A percentile compares a stretch with the other conserved stretches of the same genome.
These are phyloP conservation scores for Neofusicoccum laricinum DNA, from an alignment of 2,329 filamentous ascomycete genomes.

Conservation along the genomic window DNA sequence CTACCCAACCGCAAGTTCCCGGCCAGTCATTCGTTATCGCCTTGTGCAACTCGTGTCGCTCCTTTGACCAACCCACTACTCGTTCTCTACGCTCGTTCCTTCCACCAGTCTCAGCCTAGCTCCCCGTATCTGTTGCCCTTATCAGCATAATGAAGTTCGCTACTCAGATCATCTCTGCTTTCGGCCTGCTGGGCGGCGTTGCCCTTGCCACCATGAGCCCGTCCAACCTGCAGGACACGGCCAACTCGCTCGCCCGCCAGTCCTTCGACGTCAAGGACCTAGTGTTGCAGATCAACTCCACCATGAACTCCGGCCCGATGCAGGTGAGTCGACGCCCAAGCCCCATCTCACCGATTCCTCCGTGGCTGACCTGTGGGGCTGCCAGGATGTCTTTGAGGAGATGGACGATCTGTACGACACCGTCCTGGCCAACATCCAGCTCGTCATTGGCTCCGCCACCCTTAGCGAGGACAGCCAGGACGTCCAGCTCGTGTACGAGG, in stretches of 20 bases:
- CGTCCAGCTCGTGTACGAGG: slow-evolving; percentile 17
- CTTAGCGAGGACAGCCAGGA: slow-evolving; percentile 4
- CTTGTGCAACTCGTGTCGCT: background rate
- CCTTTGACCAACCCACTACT: background rate
- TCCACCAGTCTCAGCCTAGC: background rate
- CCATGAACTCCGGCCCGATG: slow-evolving; percentile 13
- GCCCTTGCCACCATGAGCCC: slow-evolving; percentile 14
- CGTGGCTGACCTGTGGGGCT: background rate
- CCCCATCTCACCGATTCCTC: background rate
- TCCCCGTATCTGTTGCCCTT: background rate
- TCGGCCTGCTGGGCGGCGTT: slow-evolving; percentile 6
- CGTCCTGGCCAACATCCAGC: slow-evolving; percentile 15
- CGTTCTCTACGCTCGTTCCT: background rate
- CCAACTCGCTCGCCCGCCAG: slow-evolving; percentile 14
- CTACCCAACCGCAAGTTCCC: background rate
- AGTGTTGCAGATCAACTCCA: slow-evolving; percentile 15
- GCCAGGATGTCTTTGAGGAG: slow-evolving; percentile 16
- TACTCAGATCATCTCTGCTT: background rate
- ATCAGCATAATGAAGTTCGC: slow-evolving; percentile 6
- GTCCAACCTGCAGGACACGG: slow-evolving; percentile 11
- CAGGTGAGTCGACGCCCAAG: background rate
- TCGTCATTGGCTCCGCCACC: slow-evolving; percentile 10
- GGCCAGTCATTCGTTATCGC: slow-evolving; percentile 9
- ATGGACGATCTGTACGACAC: slow-evolving; percentile 16
- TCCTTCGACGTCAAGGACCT: slow-evolving; percentile 17